Conservation (phyloP, 169 alveolate genomes). For the Perkinsus marinus region DNA sequence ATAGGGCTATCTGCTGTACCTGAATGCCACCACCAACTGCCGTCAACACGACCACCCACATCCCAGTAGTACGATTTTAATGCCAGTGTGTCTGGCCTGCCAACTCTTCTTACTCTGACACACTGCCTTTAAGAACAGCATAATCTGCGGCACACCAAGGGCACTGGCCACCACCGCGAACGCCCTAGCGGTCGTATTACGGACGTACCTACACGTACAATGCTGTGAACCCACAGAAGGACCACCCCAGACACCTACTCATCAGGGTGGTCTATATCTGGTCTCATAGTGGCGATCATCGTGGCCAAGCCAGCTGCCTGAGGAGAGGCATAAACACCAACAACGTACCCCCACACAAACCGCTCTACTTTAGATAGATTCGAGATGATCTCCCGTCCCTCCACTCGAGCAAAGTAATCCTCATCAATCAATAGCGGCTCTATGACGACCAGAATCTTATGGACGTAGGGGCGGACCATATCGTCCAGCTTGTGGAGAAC, state of each 20-base stretch:
- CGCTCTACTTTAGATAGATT: conserved; percentile 58
- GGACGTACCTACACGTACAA: conserved; percentile 44
- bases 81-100: conserved; percentile 99
- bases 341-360: conserved; percentile 7
- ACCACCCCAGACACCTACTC: conserved; percentile 50
- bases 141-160: conserved; percentile 90
- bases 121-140: conserved; percentile 94
- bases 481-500: conserved; percentile 88
- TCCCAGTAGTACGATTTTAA: conserved; percentile 63
- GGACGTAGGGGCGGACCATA: conserved; percentile 93
- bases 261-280: conserved; percentile 99
- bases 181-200: conserved; percentile 95
- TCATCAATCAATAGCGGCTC: conserved; percentile 98
- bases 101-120: conserved; percentile 89
- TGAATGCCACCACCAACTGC: not conserved
- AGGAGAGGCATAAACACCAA: conserved; percentile 18
- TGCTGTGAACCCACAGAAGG: not conserved
- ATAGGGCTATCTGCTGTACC: conserved; percentile 87
- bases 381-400: conserved; percentile 93
- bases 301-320: conserved; percentile 97
- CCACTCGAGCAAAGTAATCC: conserved; percentile 97
- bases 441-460: conserved; percentile 92
- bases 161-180: conserved; percentile 99
- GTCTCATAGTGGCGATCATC: conserved; percentile 99
- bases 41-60: not conserved